phyloP scores from a whole-genome alignment of 1,284 basidiomycete species.

The Cutaneotrichosporon mucoides region DNA sequence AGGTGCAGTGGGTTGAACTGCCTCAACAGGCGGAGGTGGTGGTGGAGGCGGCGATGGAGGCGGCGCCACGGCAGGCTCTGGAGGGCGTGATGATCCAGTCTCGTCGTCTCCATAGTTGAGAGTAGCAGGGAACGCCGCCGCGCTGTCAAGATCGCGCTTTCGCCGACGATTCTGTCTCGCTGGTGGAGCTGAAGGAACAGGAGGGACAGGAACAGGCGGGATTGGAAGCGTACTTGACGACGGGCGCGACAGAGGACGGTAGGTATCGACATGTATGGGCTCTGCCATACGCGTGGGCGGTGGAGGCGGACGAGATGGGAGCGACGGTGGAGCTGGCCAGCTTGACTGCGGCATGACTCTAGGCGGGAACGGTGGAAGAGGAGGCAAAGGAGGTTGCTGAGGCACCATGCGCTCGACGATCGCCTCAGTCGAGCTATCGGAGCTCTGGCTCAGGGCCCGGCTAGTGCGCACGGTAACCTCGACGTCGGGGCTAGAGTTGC shows the following conservation, averaged over 20 bases:
- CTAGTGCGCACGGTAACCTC: conserved; percentile 20
- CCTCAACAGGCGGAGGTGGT: no score
- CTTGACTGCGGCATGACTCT: conserved; percentile 6
- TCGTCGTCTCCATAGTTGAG: conserved; percentile 26
- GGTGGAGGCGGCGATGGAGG: not conserved
- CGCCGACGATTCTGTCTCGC: not conserved
- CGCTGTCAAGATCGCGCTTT: conserved; percentile 12
- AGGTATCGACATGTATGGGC: conserved; percentile 4
- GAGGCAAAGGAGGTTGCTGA: not conserved
- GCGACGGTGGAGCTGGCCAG: not conserved
- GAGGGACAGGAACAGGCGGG: not conserved
- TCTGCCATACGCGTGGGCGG: not conserved
- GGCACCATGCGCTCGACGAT: conserved; percentile 24
- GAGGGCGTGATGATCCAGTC: not conserved
- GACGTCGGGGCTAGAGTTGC: conserved; percentile 24
- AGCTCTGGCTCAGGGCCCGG: conserved; percentile 6
- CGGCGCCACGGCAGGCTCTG: not conserved
- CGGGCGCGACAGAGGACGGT: not conserved
- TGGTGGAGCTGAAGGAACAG: no score
- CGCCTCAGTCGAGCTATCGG: conserved; percentile 26
- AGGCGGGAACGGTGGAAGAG: not conserved
- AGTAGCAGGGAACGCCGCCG: not conserved
- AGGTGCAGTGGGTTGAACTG: not conserved
- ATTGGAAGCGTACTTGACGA: not conserved
- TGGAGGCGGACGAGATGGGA: not conserved